These are phyloP conservation scores for Lantana camara DNA, from an alignment of 257 asterid species.

Conservation along the genomic window DNA sequence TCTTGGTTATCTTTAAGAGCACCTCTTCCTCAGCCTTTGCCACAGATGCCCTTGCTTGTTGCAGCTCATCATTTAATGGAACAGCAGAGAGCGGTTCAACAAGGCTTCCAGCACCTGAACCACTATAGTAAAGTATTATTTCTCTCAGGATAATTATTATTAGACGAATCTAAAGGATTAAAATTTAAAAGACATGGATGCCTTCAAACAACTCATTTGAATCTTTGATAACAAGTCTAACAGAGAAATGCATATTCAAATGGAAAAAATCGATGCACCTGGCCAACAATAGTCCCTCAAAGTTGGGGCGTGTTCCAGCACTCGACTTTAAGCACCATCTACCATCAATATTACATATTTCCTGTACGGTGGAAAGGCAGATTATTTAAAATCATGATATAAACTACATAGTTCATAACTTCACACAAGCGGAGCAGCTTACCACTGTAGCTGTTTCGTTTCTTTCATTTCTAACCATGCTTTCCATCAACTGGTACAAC, in stretches of 20 bases:
- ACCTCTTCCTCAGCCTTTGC: slow-evolving; percentile 89
- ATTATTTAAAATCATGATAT: slow-evolving; percentile 2
- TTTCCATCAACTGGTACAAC: slow-evolving; percentile 79
- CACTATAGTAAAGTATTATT: slow-evolving; percentile 57
- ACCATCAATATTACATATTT: slow-evolving; percentile 73
- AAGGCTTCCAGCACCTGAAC: slow-evolving; percentile 80
- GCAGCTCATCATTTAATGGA: slow-evolving; percentile 88
- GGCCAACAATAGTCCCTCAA: slow-evolving; percentile 83
- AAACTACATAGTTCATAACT: not conserved
- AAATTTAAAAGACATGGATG: slow-evolving; percentile 4
- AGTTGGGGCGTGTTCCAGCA: slow-evolving; percentile 40
- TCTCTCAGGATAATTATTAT: slow-evolving; percentile 23
- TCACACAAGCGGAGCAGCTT: slow-evolving; percentile 24
- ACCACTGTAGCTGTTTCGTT: slow-evolving; percentile 65
- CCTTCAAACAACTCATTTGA: slow-evolving; percentile 22
- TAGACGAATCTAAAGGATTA: slow-evolving; percentile 15
- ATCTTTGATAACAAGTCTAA: slow-evolving; percentile 24
- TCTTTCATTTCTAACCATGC: slow-evolving; percentile 69
- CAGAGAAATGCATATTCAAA: slow-evolving; percentile 18
- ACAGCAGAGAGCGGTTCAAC: slow-evolving; percentile 92
- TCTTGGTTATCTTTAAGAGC: slow-evolving; percentile 74
- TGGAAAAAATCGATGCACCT: slow-evolving; percentile 59
- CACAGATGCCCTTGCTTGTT: slow-evolving; percentile 79
- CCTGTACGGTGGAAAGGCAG: slow-evolving; percentile 42
- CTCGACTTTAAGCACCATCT: slow-evolving; percentile 90